Evolutionary conservation across 2,329 filamentous ascomycete species (phyloP).

Genomic region (Dryadomyces quercus-mongolicae): DNA sequence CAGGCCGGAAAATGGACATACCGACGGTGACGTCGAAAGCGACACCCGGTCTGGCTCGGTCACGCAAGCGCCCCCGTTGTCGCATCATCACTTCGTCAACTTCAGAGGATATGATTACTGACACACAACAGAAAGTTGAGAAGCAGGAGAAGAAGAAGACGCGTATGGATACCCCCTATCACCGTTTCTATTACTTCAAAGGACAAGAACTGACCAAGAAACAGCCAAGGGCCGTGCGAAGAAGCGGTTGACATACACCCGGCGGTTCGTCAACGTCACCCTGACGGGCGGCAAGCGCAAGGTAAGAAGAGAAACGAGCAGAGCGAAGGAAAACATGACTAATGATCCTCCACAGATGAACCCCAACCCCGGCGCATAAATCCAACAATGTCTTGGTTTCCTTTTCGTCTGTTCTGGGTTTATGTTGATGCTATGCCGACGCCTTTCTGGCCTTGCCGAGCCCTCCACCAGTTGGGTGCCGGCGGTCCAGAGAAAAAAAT

Average conservation of each 20-base stretch:
- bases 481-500: neutral
- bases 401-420: neutral
- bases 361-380: slow-evolving; percentile 14
- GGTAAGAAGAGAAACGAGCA: slow-evolving; percentile 39
- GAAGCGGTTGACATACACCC: slow-evolving; percentile 93
- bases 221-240: slow-evolving; percentile 82
- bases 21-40: neutral
- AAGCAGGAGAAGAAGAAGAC: slow-evolving; percentile 92
- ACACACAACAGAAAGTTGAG: slow-evolving; percentile 32
- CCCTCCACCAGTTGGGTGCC: too few relatives aligned
- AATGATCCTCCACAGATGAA: slow-evolving; percentile 10
- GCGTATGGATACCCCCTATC: slow-evolving; percentile 21
- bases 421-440: neutral
- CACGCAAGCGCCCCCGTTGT: neutral
- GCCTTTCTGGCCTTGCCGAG: neutral
- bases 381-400: neutral
- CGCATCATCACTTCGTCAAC: neutral
- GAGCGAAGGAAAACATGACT: neutral
- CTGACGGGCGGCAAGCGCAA: slow-evolving; percentile 91
- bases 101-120: neutral
- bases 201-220: neutral
- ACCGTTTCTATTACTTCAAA: neutral
- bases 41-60: neutral
- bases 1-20: neutral
- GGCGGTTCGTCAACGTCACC: slow-evolving; percentile 97